Evolutionary conservation across 1,284 basidiomycete species (phyloP), one percentile per base, ranked within the genome.

Genomic region (Schizopora paradoxa): DNA sequence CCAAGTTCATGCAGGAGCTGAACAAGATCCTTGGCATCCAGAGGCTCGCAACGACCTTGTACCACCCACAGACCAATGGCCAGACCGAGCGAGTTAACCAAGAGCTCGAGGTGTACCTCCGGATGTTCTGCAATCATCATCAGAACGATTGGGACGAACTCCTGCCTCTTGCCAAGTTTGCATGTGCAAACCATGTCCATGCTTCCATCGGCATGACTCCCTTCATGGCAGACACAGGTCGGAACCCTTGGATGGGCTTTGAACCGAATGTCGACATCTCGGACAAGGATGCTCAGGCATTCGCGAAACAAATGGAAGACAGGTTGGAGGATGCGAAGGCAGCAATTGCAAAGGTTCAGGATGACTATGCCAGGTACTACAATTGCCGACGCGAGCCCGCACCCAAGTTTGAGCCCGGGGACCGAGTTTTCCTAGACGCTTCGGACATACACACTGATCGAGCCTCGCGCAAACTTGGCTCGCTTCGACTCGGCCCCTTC

Each of bases 111-210:
- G 31, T 41, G n/a, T 52, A 54, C 31, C 43, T 54, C 10, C 27
- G 47, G 6, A 19, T 43, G 7, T 52, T 40, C 21, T 28, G 40
- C 33, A 51, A 55, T 32, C 54, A 62, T 46, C 7, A 52, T 19
- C 65, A 66, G 41, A 43, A 54, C 47, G 45, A 65, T 39, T 68
- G 66, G 66, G 31, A 23, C 31, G 34, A 48, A 8, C 48, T 45
- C 14, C 46, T 61, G 1, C 56, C 60, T 0, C 21, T 59, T 19
- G 48, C 56, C 6, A 51, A 58, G 40, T 58, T 58, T 36, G 34
- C 48, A 39, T 56, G 47, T 39, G 55, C 58, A 33, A 56, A 56
- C 47, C 35, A 49, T 0, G 22, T 47, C 5, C 55, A 58, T 13
- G 25, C 55, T 1, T 47, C 60, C 1, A 63, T 55, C n/a, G 37